Base-by-base conservation (phyloP, 2,329 filamentous ascomycete genomes). In the Pseudogymnoascus sp. region DNA sequence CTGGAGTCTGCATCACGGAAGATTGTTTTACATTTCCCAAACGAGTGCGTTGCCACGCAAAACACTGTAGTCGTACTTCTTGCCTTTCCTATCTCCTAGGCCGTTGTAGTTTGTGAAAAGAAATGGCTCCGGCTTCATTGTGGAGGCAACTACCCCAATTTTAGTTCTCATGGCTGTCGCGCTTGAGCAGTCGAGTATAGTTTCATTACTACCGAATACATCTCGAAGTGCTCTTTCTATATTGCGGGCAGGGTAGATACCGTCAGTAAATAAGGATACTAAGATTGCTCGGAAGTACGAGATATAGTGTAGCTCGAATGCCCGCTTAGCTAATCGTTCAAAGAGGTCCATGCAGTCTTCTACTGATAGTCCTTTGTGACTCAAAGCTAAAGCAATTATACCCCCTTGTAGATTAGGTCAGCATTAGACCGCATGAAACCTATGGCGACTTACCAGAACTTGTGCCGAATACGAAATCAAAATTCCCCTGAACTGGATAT, bases 91-190 rank as follows among this genome's bases (percentile, higher is more conserved):
- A 44, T 62, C 50, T 58, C 47, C 39, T 10, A 62, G 13, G 13
- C 67, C 62, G 59, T 68, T 68, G 58, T 68, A 69, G 58, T 69
- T 69, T 9, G 65, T 66, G 39, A 68, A 68, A 63, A 68, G 39
- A 31, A 63, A 64, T 57, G 60, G 58, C 35, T 37, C 35, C 4
- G 13, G 35, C 35, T 37, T 37, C 13, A 68, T 66, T 21, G 64
- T 68, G 54, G 65, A 63, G 24, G 60, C 66, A 13, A 60, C 33
- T 11, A 70, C 36, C 29, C 63, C 63, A 21, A 69, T 62, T 59
- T 66, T 66, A 10, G 62, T 63, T 35, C 66, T 63, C 21, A 63
- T 67, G 10, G 60, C 61, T 31, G 59, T 66, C 60, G 60, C 63
- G 44, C 62, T 61, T 33, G 61, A 67, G 61, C 57, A 65, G 24